Evolutionary conservation across 371 early-diverging fungal species (phyloP), one percentile per base, ranked within the genome.

Genomic region (Mucor plumbeus): DNA sequence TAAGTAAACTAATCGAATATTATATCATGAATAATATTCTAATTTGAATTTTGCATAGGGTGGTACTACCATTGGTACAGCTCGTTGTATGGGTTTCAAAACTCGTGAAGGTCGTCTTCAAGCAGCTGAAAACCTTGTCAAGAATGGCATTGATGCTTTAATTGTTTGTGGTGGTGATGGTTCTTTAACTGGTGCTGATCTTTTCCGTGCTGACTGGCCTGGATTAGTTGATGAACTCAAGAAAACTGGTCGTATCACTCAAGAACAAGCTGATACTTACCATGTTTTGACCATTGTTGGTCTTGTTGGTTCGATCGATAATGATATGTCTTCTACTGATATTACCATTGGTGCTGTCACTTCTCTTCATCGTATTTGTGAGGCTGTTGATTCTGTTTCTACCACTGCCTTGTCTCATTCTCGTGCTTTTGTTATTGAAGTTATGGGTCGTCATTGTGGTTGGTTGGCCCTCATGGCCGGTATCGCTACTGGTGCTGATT

Each of bases 381-480:
- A 99, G 77, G 82, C 92, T 34, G 91, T 99, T 7, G 99, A 99
- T 74, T 90, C 94, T 4, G 89, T 99, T 43, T 87, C 92, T 40
- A 93, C 95, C 55, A 99, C 99, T 5, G 99, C 99, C 35, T 83
- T 89, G 34, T 98, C 98, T 56, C 99, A 99, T 79, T 91, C 94
- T 58, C 93, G 99, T 61, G 97, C 98, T 2, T 99, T 99, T 79
- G 97, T 99, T 1, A 90, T 99, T 44, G 99, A 99, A 79, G 99
- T 99, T 14, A 99, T 99, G 99, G 99, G 99, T 10, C 90, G 99
- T 60, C 95, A 98, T 74, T 99, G 99, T 77, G 99, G 99, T 38
- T 99, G 99, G 99, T 84, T 99, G 31, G 98, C 98, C n/a, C 82
- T 99, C 17, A 96, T 95, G 93, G 95, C 99, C 8, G 98, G 81